A percentile compares a stretch with the other conserved stretches of the same genome.
These are phyloP conservation scores for Trichoderma citrinoviride DNA, from an alignment of 2,329 filamentous ascomycete genomes.

Conservation along the genomic window DNA sequence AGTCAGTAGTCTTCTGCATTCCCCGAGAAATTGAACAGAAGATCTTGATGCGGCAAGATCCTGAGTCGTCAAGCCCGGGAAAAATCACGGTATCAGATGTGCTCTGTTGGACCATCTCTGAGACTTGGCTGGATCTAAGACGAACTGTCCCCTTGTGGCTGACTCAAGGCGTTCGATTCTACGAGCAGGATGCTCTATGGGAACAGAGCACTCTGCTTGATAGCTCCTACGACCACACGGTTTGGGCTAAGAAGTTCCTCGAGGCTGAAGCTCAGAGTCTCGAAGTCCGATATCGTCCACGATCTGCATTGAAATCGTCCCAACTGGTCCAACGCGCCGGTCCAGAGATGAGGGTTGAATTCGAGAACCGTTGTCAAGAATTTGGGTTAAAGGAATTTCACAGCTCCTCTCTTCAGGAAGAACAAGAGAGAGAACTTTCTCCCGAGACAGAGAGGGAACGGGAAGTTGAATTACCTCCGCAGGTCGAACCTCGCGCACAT, in stretches of 20 bases:
- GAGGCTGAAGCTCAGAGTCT: conserved; percentile 56
- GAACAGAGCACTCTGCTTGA: neutral
- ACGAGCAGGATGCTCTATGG: conserved; percentile 43
- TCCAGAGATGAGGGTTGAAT: neutral
- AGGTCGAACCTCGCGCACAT: conserved; percentile 39
- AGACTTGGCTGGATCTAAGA: conserved; percentile 52
- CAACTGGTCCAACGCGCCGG: neutral
- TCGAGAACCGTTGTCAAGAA: neutral
- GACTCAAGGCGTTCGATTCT: conserved; percentile 54
- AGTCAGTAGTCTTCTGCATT: conserved; percentile 61
- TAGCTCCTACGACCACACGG: neutral
- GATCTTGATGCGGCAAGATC: too few relatives aligned
- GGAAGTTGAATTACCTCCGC: conserved; percentile 49
- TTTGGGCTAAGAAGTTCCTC: conserved; percentile 44
- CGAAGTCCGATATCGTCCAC: conserved; percentile 50
- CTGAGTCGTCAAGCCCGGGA: conserved; percentile 56
- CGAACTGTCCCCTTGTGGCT: conserved; percentile 58
- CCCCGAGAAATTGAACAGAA: conserved; percentile 55
- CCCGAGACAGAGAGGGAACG: conserved; percentile 62
- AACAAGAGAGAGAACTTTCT: conserved; percentile 66
- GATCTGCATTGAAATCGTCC: neutral
- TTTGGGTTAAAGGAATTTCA: neutral
- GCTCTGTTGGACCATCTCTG: conserved; percentile 56
- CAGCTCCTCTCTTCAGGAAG: conserved; percentile 42
- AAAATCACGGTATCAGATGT: conserved; percentile 56